phyloP scores from a whole-genome alignment of 2,329 filamentous ascomycete species.

The Ophiostoma sp. region DNA sequence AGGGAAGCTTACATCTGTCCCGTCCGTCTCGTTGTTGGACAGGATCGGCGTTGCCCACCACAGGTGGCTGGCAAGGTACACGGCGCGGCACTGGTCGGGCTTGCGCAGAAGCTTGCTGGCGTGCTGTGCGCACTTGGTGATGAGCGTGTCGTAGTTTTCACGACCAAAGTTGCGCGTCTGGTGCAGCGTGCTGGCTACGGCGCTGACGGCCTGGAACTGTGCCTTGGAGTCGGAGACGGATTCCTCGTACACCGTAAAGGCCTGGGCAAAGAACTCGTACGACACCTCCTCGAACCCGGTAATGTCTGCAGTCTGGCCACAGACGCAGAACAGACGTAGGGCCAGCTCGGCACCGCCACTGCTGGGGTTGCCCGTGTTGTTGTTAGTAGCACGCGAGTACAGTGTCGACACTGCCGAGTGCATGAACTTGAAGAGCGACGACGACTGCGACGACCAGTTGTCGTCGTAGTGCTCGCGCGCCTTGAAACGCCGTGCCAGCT shows the following conservation, averaged over 20 bases:
- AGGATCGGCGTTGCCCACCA: conserved; percentile 94
- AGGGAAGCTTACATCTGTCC: conserved; percentile 58
- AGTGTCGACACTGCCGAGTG: conserved; percentile 81
- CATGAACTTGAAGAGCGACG: conserved; percentile 90
- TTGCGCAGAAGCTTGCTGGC: conserved; percentile 96
- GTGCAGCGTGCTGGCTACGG: conserved; percentile 84
- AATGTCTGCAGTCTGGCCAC: conserved; percentile 88
- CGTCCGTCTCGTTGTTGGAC: conserved; percentile 71
- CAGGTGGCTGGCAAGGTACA: conserved; percentile 91
- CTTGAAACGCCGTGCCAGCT: conserved; percentile 84
- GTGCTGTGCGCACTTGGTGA: conserved; percentile 94
- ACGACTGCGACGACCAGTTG: conserved; percentile 59
- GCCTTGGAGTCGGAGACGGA: conserved; percentile 91
- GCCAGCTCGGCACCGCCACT: conserved; percentile 79
- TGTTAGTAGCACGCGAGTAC: conserved; percentile 70
- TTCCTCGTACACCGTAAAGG: conserved; percentile 97
- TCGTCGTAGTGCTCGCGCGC: conserved; percentile 75
- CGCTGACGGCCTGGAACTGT: conserved; percentile 95
- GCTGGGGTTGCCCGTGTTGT: conserved; percentile 30
- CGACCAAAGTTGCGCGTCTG: conserved; percentile 85
- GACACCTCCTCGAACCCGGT: conserved; percentile 90
- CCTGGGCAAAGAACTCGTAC: conserved; percentile 97
- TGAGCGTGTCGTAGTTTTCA: conserved; percentile 97
- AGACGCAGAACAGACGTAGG: conserved; percentile 82
- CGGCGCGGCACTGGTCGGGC: conserved; percentile 93